phyloP scores from a whole-genome alignment of 805 yeast species.

The Nakazawaea ambrosiae region DNA sequence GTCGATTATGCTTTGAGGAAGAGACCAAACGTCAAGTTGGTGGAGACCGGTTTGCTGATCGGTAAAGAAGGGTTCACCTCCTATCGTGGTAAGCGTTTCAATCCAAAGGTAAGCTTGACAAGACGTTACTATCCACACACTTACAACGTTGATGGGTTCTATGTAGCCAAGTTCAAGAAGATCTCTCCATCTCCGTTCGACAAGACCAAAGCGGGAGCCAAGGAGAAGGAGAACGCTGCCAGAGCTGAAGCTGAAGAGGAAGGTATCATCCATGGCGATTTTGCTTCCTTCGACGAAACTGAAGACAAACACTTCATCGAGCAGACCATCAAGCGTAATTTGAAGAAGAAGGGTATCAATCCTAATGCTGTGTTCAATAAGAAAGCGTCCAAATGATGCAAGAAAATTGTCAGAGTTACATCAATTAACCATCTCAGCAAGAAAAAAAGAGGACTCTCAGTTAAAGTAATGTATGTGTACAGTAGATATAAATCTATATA shows the following conservation, averaged over 20 bases:
- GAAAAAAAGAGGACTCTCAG: too few species aligned
- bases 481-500: too few species aligned
- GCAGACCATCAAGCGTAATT: slow-evolving; percentile 55
- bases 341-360: slow-evolving; percentile 68
- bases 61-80: slow-evolving; percentile 96
- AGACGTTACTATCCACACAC: slow-evolving; percentile 98
- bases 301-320: slow-evolving; percentile 70
- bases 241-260: slow-evolving; percentile 76
- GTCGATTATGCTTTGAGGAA: slow-evolving; percentile 96
- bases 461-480: not conserved
- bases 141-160: slow-evolving; percentile 97
- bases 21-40: slow-evolving; percentile 92
- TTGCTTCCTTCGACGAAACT: slow-evolving; percentile 71
- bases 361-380: slow-evolving; percentile 35
- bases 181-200: slow-evolving; percentile 81
- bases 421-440: too few species aligned
- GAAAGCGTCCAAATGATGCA: too few species aligned
- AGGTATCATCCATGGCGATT: slow-evolving; percentile 79
- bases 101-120: slow-evolving; percentile 68
- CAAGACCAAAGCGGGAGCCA: slow-evolving; percentile 79
- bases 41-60: slow-evolving; percentile 84
- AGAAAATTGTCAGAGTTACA: slow-evolving; percentile 2
- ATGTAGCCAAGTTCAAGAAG: slow-evolving; percentile 93
- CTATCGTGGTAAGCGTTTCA: slow-evolving; percentile 88
- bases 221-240: slow-evolving; percentile 77